Evolutionary conservation across 352 stramenopile genomes (phyloP), one percentile per base, ranked within the genome.

Genomic region (Pythium brassicae): DNA sequence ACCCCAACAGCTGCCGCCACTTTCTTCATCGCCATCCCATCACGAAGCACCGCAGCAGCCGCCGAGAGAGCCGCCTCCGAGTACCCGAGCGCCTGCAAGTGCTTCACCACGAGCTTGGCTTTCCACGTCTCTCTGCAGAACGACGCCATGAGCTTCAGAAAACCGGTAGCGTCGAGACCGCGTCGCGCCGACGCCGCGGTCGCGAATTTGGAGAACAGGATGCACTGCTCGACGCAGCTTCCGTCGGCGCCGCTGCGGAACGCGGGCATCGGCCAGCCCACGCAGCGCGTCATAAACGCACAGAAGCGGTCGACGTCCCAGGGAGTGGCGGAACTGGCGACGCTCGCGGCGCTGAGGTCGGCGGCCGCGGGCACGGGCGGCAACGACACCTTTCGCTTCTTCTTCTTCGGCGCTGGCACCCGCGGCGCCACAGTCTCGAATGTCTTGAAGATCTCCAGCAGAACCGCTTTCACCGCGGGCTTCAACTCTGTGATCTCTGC

Each of bases 271-370:
- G 49, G 62, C 29, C 55, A 49, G 4, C 55, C 57, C 19, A 72
- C 32, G 0, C 55, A 50, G 14, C 56, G 42, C n/a, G 44, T 63
- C 48, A 61, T 59, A 35, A 92, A 89, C 0, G 62, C 62, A 19
- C 72, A 83, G 47, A 89, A 92, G 37, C 78, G 83, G 23, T 92
- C 72, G 26, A 92, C 69, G 57, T 87, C 63, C 81, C 81, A 92
- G 3, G 39, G 25, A 17, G 26, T 45, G 15, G 48, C 43, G 3
- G 27, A 17, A 12, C n/a, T n/a, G n/a, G n/a, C n/a, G n/a, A n/a
- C n/a, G n/a, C n/a, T n/a, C n/a, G n/a, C n/a, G n/a, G 23, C 39
- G 25, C 14, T 40, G 2, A 4, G 37, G 2, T 44, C 37, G 53
- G 7, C 34, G 14, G 5, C 23, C 8, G 34, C 14, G 17, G 27